phyloP scores from a whole-genome alignment of 345 rosid species.

The Salix purpurea region DNA sequence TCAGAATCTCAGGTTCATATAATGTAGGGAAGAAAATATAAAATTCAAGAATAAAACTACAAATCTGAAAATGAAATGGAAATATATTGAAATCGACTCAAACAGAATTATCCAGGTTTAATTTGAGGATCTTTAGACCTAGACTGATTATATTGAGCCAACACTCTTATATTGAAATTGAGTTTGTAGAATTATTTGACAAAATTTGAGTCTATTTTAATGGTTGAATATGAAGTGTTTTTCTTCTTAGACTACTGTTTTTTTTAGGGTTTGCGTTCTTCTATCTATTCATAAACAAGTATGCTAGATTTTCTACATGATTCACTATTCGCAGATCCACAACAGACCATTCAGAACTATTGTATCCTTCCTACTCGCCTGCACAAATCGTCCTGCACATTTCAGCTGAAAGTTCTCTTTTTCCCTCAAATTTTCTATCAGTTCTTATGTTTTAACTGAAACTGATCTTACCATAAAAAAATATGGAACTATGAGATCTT shows the following conservation, averaged over 20 bases:
- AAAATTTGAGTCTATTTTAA: background rate
- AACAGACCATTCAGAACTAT: background rate
- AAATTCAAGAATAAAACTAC: background rate
- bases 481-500: background rate
- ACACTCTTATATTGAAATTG: background rate
- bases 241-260: background rate
- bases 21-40: background rate
- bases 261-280: background rate
- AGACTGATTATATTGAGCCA: too few relatives aligned
- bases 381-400: background rate
- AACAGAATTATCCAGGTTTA: background rate
- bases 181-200: background rate
- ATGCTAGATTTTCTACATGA: too few relatives aligned
- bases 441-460: background rate
- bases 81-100: background rate
- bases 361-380: background rate
- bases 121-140: background rate
- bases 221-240: background rate
- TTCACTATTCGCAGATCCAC: background rate
- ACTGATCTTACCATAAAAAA: background rate
- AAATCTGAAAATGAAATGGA: background rate
- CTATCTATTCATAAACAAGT: background rate
- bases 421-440: background rate
- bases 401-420: background rate
- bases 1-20: background rate